A percentile compares a stretch with the other conserved stretches of the same genome.
Conservation (phyloP, 176 grass and related monocot species). For the Oryza australiensis region DNA sequence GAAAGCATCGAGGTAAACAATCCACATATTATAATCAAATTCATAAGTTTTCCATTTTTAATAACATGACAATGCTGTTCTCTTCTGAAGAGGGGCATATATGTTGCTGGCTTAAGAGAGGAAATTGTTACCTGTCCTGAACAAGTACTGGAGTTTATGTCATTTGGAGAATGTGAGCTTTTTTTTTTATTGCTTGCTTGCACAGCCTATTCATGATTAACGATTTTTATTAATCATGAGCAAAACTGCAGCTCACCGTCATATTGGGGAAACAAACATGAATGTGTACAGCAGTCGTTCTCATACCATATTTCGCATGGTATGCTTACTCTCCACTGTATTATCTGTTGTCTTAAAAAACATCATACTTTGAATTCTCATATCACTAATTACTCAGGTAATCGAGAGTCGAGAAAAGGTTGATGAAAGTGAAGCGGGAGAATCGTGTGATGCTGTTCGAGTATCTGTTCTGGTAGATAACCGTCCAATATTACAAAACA, state of each 20-base stretch:
- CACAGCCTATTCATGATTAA: conserved; percentile 20
- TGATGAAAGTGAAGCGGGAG: conserved; percentile 55
- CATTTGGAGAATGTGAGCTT: conserved; percentile 91
- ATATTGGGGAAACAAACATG: conserved; percentile 98
- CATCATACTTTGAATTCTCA: conserved; percentile 24
- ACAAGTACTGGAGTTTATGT: conserved; percentile 83
- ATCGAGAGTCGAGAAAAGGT: conserved; percentile 82
- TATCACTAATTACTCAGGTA: conserved; percentile 52
- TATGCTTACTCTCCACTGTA: conserved; percentile 35
- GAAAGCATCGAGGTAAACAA: conserved; percentile 76
- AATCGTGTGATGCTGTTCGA: conserved; percentile 86
- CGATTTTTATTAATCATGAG: conserved; percentile 15
- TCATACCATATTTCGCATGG: conserved; percentile 97
- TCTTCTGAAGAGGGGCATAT: conserved; percentile 84
- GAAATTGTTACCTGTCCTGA: conserved; percentile 89
- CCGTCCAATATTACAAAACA: background rate
- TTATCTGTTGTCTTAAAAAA: background rate
- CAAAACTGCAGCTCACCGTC: conserved; percentile 74
- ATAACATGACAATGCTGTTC: background rate
- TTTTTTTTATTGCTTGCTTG: conserved; percentile 26
- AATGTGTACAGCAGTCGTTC: conserved; percentile 96
- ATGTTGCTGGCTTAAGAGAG: conserved; percentile 92
- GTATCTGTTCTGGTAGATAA: conserved; percentile 81
- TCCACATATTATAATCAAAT: conserved; percentile 26
- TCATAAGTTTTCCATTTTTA: conserved; percentile 3